A percentile compares a stretch with the other conserved stretches of the same genome.
Evolutionary conservation across 1,284 basidiomycete genomes (phyloP).

Genomic region (Marasmius tenuissimus): DNA sequence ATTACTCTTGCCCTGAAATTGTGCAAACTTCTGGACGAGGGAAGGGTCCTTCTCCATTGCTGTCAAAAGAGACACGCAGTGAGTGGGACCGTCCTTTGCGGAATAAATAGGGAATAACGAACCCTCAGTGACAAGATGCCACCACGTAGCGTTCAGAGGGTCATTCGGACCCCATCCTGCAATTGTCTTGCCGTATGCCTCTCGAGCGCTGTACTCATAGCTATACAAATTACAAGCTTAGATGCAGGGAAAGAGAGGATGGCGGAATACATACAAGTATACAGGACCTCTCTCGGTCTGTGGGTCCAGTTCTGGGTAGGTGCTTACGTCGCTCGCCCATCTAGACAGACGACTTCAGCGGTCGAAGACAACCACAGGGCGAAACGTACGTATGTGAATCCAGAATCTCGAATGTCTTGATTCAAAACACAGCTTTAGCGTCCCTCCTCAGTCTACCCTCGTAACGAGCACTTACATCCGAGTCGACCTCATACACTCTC

Average conservation of each 20-base stretch:
- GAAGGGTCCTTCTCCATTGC: conserved; percentile 63
- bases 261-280: conserved; percentile 41
- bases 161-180: conserved; percentile 62
- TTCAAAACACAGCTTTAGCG: neutral
- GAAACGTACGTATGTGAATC: conserved; percentile 67
- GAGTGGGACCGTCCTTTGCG: neutral
- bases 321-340: conserved; percentile 62
- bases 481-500: conserved; percentile 78
- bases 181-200: conserved; percentile 64
- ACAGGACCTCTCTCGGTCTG: conserved; percentile 63
- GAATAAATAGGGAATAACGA: conserved; percentile 16
- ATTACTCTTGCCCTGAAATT: conserved; percentile 72
- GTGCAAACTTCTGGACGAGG: conserved; percentile 69
- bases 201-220: conserved; percentile 69
- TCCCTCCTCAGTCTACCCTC: neutral
- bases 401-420: conserved; percentile 71
- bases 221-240: neutral
- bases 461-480: conserved; percentile 44
- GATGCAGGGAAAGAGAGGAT: neutral
- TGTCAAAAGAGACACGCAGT: conserved; percentile 23
- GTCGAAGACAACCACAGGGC: neutral
- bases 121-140: conserved; percentile 81
- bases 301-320: conserved; percentile 53
- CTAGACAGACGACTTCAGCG: conserved; percentile 30
- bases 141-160: conserved; percentile 83